phyloP scores from a whole-genome alignment of 2,329 filamentous ascomycete genomes.

The Aspergillus sp. region DNA sequence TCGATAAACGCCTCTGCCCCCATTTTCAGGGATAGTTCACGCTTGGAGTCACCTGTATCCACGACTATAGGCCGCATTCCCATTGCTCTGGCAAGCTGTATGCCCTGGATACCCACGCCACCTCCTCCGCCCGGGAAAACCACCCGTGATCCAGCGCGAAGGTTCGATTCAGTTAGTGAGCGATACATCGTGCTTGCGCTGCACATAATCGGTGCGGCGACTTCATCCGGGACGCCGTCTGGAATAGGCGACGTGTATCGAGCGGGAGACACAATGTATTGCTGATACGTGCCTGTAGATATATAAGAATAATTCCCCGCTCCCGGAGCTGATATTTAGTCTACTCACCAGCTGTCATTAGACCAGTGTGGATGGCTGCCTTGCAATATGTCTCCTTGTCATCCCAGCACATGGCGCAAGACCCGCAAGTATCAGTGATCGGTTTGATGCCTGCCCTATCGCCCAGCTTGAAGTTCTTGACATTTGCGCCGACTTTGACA shows the following conservation, averaged over 20 bases:
- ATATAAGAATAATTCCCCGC: no score
- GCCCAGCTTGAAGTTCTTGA: slow-evolving; percentile 54
- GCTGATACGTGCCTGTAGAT: slow-evolving; percentile 53
- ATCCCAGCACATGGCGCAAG: slow-evolving; percentile 52
- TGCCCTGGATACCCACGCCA: slow-evolving; percentile 58
- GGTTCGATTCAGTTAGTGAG: slow-evolving; percentile 52
- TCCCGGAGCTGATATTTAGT: fast-evolving
- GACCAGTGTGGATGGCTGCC: slow-evolving; percentile 31
- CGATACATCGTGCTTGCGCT: slow-evolving; percentile 59
- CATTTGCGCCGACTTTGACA: slow-evolving; percentile 55
- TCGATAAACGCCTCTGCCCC: slow-evolving; percentile 59
- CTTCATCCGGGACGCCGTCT: slow-evolving; percentile 53
- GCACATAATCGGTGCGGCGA: slow-evolving; percentile 64
- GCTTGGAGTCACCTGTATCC: slow-evolving; percentile 52
- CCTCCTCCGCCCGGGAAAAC: slow-evolving; percentile 46
- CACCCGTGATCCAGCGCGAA: slow-evolving; percentile 55
- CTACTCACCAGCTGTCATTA: slow-evolving; percentile 39
- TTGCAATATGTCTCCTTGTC: slow-evolving; percentile 53
- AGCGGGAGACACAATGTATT: slow-evolving; percentile 59
- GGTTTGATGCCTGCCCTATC: slow-evolving; percentile 56
- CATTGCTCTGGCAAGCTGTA: slow-evolving; percentile 56
- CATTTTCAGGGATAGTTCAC: slow-evolving; percentile 46
- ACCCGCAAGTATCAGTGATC: slow-evolving; percentile 52
- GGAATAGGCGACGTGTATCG: slow-evolving; percentile 57
- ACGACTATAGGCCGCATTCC: slow-evolving; percentile 58